Evolutionary conservation across 345 rosid genomes (phyloP), one percentile per base, ranked within the genome.

Genomic region (Gossypium anomalum): DNA sequence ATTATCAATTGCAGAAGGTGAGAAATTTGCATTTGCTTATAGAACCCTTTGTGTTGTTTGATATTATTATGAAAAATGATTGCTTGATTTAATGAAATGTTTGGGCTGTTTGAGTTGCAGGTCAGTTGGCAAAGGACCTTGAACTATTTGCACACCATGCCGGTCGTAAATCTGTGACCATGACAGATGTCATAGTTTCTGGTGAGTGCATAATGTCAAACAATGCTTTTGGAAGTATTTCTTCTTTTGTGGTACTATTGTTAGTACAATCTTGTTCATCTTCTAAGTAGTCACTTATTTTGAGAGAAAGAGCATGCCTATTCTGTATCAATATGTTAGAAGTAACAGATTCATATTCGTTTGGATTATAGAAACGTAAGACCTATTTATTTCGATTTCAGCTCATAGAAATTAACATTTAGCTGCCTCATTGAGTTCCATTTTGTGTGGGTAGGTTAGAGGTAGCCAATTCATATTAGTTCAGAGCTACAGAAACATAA

Each of bases 81-180:
- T 57, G 66, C 34, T 76, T 38, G 15, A 67, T 79, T 49, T 72
- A 60, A 79, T 75, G 52, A 34, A 69, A 25, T 14, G 29, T 8
- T 14, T 2, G 71, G 71, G n/a, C 60, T 57, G 59, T 15, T 73
- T 75, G 74, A 72, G 45, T 72, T 56, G 73, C 95, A 94, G 98
- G 88, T 71, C 89, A 86, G 58, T 70, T 94, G 76, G 92, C 95
- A 1, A 91, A 84, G 83, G 94, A 91, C 71, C 84, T 94, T 34
- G 94, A 92, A 83, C 84, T 85, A 43, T 93, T 92, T 82, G 92
- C 97, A 41, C 99, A 86, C 74, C 99, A 94, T 74, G 96, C 90
- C 72, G 92, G 97, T 69, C 96, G 98, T 60, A 94, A 93, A 82
- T 78, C 88, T 72, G 96, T 91, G 52, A 91, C 86, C 75, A 89